Conservation (phyloP, 108 stramenopile species). For the Skeletonema marinoi region DNA sequence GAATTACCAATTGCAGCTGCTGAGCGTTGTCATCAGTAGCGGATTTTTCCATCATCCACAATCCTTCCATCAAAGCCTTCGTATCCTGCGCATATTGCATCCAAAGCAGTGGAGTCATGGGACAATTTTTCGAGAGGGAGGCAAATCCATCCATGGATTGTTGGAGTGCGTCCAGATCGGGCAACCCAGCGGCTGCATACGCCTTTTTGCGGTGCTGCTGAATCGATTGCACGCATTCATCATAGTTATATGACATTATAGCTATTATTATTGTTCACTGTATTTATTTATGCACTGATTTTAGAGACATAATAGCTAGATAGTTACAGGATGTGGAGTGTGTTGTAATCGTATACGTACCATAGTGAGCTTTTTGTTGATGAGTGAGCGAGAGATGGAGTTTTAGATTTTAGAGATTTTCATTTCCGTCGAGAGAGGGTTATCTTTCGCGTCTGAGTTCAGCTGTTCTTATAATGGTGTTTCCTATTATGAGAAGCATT, state of each 20-base stretch:
- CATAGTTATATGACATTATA: conserved; percentile 49
- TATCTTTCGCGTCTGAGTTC: too few relatives aligned
- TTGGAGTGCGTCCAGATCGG: conserved; percentile 46
- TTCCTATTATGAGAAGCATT: too few relatives aligned
- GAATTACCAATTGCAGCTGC: conserved; percentile 20
- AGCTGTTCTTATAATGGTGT: too few relatives aligned
- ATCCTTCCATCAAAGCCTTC: conserved; percentile 38
- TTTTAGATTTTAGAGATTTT: too few relatives aligned
- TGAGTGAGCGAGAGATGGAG: too few relatives aligned
- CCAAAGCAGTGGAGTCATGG: conserved; percentile 90
- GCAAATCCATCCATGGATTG: conserved; percentile 53
- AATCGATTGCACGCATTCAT: conserved; percentile 48
- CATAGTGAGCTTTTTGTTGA: too few relatives aligned
- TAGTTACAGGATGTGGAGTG: too few relatives aligned
- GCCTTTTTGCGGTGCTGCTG: conserved; percentile 29
- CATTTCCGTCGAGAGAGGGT: too few relatives aligned
- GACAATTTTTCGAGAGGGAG: conserved; percentile 61
- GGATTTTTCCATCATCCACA: conserved; percentile 30
- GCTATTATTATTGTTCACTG: too few relatives aligned
- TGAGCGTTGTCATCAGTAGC: conserved; percentile 4
- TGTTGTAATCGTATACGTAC: too few relatives aligned
- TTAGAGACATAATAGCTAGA: too few relatives aligned
- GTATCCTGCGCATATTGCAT: conserved; percentile 84
- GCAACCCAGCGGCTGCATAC: conserved; percentile 22
- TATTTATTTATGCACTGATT: too few relatives aligned